A percentile compares a stretch with the other conserved stretches of the same genome.
These are phyloP conservation scores for Kregervanrija pseudodelftensis DNA, from an alignment of 805 yeast species.

Conservation along the genomic window DNA sequence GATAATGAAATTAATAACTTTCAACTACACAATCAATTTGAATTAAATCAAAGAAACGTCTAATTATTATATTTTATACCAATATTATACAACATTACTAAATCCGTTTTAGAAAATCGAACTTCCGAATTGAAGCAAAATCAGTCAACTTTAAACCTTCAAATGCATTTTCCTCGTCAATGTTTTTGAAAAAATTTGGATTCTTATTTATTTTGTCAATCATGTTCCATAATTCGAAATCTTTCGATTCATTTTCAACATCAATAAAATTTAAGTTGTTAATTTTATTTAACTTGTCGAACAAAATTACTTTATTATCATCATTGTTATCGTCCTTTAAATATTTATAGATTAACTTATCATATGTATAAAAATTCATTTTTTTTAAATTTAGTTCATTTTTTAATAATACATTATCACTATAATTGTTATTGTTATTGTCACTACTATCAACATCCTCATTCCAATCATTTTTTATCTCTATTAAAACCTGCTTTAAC, in stretches of 20 bases:
- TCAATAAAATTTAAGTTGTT: constrained; percentile 7
- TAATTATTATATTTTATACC: no score
- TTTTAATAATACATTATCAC: no score
- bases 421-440: no score
- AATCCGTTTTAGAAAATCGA: constrained; percentile 3
- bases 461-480: background rate
- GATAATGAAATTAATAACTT: background rate
- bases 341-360: no score
- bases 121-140: constrained; percentile 11
- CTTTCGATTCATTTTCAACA: constrained; percentile 1
- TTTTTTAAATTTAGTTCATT: no score
- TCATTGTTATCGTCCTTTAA: background rate
- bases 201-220: constrained; percentile 3
- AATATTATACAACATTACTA: background rate
- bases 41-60: no score
- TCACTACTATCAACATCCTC: background rate
- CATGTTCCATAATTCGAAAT: constrained; percentile 12
- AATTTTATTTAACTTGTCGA: background rate
- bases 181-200: constrained; percentile 3
- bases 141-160: constrained; percentile 16
- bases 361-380: no score
- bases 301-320: no score
- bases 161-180: constrained; percentile 12
- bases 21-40: no score
- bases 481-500: constrained; percentile 5